A percentile compares a stretch with the other conserved stretches of the same genome.
phyloP scores from a whole-genome alignment of 2,329 filamentous ascomycete species.

The Pyrenochaeta sp. region DNA sequence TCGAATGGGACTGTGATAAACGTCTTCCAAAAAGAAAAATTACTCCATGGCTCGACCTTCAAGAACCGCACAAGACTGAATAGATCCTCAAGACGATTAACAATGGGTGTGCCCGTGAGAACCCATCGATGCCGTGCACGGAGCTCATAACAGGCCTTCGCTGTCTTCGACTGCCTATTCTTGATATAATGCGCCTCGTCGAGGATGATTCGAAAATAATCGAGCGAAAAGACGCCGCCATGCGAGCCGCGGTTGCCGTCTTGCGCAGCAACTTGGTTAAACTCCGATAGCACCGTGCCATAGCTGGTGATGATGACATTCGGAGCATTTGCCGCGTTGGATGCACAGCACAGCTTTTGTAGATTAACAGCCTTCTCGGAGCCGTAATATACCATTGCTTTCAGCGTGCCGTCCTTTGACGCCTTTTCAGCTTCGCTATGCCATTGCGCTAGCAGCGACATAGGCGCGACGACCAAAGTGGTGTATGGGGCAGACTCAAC shows the following conservation, averaged over 20 bases:
- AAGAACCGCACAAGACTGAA: constrained; percentile 94
- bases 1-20: constrained; percentile 99
- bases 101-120: constrained; percentile 93
- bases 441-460: constrained; percentile 97
- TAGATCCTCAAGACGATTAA: constrained; percentile 92
- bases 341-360: constrained; percentile 77
- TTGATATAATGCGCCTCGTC: constrained; percentile 97
- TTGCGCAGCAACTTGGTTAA: constrained; percentile 73
- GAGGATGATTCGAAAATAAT: constrained; percentile 94
- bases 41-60: constrained; percentile 95
- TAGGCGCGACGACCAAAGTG: constrained; percentile 93
- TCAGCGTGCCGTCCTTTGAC: constrained; percentile 82
- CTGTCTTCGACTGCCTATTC: constrained; percentile 84
- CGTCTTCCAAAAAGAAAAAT: constrained; percentile 99
- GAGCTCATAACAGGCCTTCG: constrained; percentile 92
- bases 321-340: constrained; percentile 78
- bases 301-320: constrained; percentile 96
- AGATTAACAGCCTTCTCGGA: constrained; percentile 82
- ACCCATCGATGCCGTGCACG: constrained; percentile 88
- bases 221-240: constrained; percentile 81
- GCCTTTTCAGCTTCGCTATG: constrained; percentile 93
- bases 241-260: constrained; percentile 71
- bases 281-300: constrained; percentile 89
- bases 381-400: constrained; percentile 90
- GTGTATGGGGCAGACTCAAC: constrained; percentile 81